Evolutionary conservation across 2,329 filamentous ascomycete genomes (phyloP).

Genomic region (Cladosporium sphaerospermum): DNA sequence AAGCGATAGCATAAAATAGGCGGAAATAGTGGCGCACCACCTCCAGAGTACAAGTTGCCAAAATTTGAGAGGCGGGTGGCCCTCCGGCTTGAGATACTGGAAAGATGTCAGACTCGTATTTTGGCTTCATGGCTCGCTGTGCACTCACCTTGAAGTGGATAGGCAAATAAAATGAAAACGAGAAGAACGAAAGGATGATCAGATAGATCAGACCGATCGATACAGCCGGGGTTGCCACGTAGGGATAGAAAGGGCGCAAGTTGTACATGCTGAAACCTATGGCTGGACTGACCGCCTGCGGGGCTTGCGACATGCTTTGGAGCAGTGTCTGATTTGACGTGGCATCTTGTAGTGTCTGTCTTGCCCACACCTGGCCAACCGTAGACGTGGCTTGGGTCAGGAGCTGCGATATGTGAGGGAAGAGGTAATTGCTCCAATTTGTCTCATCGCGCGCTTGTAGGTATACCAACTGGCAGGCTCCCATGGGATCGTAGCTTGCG

Average conservation of each 20-base stretch:
- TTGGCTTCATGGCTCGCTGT: too few relatives aligned
- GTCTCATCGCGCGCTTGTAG: conserved; percentile 52
- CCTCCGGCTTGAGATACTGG: conserved; percentile 48
- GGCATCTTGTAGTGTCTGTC: conserved; percentile 37
- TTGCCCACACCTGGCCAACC: conserved; percentile 45
- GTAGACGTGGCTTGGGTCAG: conserved; percentile 40
- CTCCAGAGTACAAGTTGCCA: conserved; percentile 55
- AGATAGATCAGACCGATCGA: conserved; percentile 60
- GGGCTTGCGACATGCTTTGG: conserved; percentile 40
- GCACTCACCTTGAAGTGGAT: conserved; percentile 45
- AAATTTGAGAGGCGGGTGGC: conserved; percentile 53
- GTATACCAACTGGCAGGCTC: conserved; percentile 52
- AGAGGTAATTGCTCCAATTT: conserved; percentile 49
- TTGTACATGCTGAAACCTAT: conserved; percentile 53
- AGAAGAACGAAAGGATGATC: conserved; percentile 63
- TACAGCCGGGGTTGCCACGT: conserved; percentile 51
- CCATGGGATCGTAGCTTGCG: conserved; percentile 53
- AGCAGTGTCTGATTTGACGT: conserved; percentile 33
- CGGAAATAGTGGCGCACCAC: conserved; percentile 48
- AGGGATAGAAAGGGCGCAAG: conserved; percentile 53
- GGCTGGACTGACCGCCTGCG: conserved; percentile 50
- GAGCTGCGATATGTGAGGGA: conserved; percentile 46
- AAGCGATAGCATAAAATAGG: conserved; percentile 58
- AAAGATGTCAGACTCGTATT: conserved; percentile 2
- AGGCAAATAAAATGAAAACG: conserved; percentile 58